These are phyloP conservation scores for Neoboletus subvelutipes DNA, from an alignment of 768 basidiomycete genomes.

Conservation along the genomic window DNA sequence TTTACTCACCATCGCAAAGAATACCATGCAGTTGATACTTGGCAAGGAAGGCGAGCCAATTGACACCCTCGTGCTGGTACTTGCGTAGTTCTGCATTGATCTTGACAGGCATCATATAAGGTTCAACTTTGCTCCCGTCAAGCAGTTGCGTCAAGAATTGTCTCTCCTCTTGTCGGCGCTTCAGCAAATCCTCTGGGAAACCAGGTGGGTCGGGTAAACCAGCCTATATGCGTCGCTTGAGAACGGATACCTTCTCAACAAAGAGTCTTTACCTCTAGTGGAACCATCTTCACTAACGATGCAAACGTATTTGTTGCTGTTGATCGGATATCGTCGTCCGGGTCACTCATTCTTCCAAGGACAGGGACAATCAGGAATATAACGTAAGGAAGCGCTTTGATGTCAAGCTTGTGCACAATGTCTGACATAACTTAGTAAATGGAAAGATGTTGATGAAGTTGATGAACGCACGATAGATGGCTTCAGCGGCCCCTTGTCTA, in stretches of 20 bases:
- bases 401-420: conserved; percentile 86
- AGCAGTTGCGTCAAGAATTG: conserved; percentile 91
- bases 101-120: conserved; percentile 78
- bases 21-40: conserved; percentile 98
- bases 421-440: conserved; percentile 47
- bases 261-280: conserved; percentile 70
- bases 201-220: conserved; percentile 95
- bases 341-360: conserved; percentile 95
- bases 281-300: conserved; percentile 96
- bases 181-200: conserved; percentile 85
- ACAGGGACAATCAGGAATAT: conserved; percentile 96
- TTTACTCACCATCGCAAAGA: conserved; percentile 84
- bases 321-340: conserved; percentile 87
- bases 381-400: conserved; percentile 94
- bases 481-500: conserved; percentile 86
- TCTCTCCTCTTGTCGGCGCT: conserved; percentile 82
- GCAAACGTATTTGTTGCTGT: conserved; percentile 98
- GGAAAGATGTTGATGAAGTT: not conserved
- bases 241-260: not conserved
- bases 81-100: conserved; percentile 95
- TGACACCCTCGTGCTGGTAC: conserved; percentile 98
- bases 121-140: conserved; percentile 92
- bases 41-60: conserved; percentile 97
- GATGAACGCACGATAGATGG: conserved; percentile 80
- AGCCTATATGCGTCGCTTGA: conserved; percentile 49